phyloP scores from a whole-genome alignment of 192 early-diverging fungal genomes.

The Linnemannia schmuckeri region DNA sequence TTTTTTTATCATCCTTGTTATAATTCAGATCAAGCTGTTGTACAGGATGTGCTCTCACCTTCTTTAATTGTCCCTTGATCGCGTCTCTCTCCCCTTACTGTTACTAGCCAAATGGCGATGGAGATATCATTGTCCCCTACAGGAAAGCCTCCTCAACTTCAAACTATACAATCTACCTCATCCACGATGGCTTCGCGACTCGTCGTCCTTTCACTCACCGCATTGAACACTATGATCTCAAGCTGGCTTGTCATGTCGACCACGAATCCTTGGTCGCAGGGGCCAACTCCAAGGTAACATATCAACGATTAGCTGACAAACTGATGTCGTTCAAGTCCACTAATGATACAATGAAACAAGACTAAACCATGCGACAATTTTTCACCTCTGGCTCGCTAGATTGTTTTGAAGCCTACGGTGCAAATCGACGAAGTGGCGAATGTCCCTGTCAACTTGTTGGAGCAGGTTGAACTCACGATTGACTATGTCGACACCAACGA shows the following conservation, averaged over 20 bases:
- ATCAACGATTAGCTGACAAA: no score
- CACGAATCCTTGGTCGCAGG: conserved; percentile 55
- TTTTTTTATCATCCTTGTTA: not conserved
- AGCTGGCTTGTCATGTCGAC: conserved; percentile 60
- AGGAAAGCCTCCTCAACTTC: conserved; percentile 8
- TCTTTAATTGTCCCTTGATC: not conserved
- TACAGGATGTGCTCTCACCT: not conserved
- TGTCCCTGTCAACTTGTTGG: conserved; percentile 50
- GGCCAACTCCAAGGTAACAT: conserved; percentile 48
- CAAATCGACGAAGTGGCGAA: conserved; percentile 9
- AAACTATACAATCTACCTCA: conserved; percentile 32
- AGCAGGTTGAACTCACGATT: conserved; percentile 49
- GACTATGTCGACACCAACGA: conserved; percentile 23
- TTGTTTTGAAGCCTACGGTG: conserved; percentile 28
- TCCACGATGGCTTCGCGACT: conserved; percentile 58
- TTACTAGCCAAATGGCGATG: conserved; percentile 53
- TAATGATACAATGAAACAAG: not conserved
- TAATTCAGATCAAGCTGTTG: not conserved
- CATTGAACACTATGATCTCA: conserved; percentile 53
- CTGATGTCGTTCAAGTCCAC: not conserved
- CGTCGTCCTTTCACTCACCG: conserved; percentile 35
- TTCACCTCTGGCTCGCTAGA: conserved; percentile 3
- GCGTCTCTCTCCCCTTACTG: not conserved
- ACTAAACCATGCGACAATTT: not conserved
- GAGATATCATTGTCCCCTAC: conserved; percentile 61